Evolutionary conservation across 805 yeast genomes (phyloP).

Genomic region (Yamadazyma tumulicola): DNA sequence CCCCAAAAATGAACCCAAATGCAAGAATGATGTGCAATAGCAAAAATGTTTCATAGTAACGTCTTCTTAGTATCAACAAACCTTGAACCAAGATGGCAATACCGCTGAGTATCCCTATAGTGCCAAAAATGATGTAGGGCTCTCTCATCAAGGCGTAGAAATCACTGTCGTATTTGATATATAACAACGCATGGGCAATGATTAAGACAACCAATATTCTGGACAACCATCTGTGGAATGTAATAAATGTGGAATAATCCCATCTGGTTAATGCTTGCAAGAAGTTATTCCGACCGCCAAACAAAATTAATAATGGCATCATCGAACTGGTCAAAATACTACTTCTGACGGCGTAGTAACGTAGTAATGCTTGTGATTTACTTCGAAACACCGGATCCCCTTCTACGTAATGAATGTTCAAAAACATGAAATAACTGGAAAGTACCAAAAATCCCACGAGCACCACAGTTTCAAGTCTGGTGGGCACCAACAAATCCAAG

Average conservation of each 20-base stretch:
- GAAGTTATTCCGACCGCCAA: constrained; percentile 35
- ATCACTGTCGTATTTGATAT: constrained; percentile 13
- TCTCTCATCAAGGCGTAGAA: constrained; percentile 15
- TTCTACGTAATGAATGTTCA: constrained; percentile 20
- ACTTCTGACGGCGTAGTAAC: constrained; percentile 40
- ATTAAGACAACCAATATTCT: constrained; percentile 21
- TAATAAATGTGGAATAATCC: constrained; percentile 30
- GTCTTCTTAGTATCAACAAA: constrained; percentile 41
- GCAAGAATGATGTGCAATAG: constrained; percentile 57
- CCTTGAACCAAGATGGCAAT: constrained; percentile 44
- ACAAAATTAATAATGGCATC: constrained; percentile 30
- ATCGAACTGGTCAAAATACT: constrained; percentile 26
- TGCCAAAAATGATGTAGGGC: constrained; percentile 25
- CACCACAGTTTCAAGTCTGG: constrained; percentile 35
- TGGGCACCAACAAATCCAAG: constrained; percentile 35
- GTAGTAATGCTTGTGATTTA: constrained; percentile 31
- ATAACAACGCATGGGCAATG: constrained; percentile 23
- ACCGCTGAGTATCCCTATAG: constrained; percentile 31
- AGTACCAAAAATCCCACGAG: constrained; percentile 29
- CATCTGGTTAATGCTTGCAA: constrained; percentile 37
- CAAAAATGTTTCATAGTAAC: constrained; percentile 52
- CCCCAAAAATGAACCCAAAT: constrained; percentile 42
- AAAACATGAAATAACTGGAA: constrained; percentile 21
- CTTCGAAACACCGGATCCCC: constrained; percentile 35
- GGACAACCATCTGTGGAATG: constrained; percentile 28